phyloP scores from a whole-genome alignment of 2,329 filamentous ascomycete genomes.

The Thelonectria discophora region DNA sequence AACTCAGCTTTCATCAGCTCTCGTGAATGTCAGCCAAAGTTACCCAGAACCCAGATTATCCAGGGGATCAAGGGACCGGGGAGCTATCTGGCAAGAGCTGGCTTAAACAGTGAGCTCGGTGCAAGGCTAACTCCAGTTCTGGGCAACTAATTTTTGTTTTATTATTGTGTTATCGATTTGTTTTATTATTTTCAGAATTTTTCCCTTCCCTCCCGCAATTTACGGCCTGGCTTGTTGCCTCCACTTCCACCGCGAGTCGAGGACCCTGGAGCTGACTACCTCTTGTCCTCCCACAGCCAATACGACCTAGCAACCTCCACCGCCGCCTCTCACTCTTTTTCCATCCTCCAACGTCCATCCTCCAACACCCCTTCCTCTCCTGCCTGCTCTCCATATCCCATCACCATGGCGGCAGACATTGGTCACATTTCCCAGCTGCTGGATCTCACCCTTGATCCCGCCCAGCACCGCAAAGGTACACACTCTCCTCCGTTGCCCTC shows the following conservation, averaged over 20 bases:
- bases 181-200: too few species aligned
- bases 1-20: too few species aligned
- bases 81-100: too few species aligned
- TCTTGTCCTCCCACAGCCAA: constrained; percentile 13
- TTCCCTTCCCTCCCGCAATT: too few species aligned
- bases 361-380: constrained; percentile 25
- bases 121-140: too few species aligned
- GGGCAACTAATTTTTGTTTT: too few species aligned
- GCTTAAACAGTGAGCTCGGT: too few species aligned
- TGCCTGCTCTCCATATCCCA: constrained; percentile 32
- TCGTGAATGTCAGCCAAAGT: too few species aligned
- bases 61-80: too few species aligned
- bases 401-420: constrained; percentile 66
- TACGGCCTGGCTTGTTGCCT: constrained; percentile 1
- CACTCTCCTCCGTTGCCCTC: constrained; percentile 37
- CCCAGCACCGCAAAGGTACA: constrained; percentile 88
- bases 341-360: constrained; percentile 28
- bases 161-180: too few species aligned
- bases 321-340: constrained; percentile 22
- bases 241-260: not conserved
- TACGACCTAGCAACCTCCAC: constrained; percentile 22
- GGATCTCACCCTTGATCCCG: constrained; percentile 87
- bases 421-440: constrained; percentile 80
- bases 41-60: too few species aligned
- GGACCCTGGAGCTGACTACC: constrained; percentile 27